Evolutionary conservation across 139 green algal genomes (phyloP), one percentile per base, ranked within the genome.

Genomic region (Chlorella sp.): DNA sequence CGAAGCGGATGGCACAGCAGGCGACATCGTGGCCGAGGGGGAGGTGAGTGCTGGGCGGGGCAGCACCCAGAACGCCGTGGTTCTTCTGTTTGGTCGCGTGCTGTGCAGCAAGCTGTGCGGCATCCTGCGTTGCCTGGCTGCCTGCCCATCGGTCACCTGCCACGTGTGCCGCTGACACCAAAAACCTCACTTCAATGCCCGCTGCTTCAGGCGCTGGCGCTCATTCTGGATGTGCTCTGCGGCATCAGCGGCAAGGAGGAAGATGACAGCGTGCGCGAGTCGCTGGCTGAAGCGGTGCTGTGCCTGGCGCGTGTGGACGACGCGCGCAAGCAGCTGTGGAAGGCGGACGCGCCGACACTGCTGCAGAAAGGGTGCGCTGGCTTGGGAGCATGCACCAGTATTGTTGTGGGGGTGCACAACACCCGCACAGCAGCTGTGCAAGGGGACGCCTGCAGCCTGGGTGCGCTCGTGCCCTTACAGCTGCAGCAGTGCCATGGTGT

Each of bases 241-340:
- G 90, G 90, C 34, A 78, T 74, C 26, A 34, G 20, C 9, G n/a
- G 18, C 17, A 38, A 84, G 15, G 86, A 85, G 34, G 85, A 89
- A 3, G 87, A 95, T 57, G 87, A 89, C 20, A 78, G 38, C 15
- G 92, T 94, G 17, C 86, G 93, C 0, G 86, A 93, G 60, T 74
- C 85, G 12, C 85, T 96, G 32, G 92, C 92, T 1, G 94, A 96
- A 80, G 88, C 90, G 15, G 76, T 96, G n/a, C 85, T 93, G 70
- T 86, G 92, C 78, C 87, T 96, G 78, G 71, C 86, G 32, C 78
- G 78, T 0, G 74, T 74, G 57, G 89, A 90, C 15, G 30, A 69
- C 18, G 94, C 90, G 9, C 72, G 92, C 16, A 87, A 91, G 56
- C 88, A 74, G n/a, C 85, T 97, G 55, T 97, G 92, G 94, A 80